Base-by-base conservation (phyloP, 2,329 filamentous ascomycete species). In the Cryoendolithus antarcticus region DNA sequence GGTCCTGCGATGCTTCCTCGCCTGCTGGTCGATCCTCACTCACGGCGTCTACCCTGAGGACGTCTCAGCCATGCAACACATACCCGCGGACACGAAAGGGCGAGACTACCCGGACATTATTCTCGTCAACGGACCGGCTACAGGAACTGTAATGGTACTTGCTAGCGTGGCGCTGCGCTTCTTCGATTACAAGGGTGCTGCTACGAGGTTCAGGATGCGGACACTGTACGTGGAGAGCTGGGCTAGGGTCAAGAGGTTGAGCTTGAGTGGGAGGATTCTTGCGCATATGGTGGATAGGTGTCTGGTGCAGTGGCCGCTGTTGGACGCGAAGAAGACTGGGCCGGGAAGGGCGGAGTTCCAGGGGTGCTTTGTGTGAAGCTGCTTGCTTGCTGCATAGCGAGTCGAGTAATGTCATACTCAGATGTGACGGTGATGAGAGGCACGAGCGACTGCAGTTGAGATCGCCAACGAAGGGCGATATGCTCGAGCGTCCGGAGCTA, bases 181-280 rank as follows among this genome's bases (percentile, higher is more conserved):
- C 51, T 64, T 71, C 43, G 53, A 68, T 42, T 35, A 61, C 4
- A 44, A 48, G 35, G 59, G 62, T 7, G 59, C 52, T 28, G 46
- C 60, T 30, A 54, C 53, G 6, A 57, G 65, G 12, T 62, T 68
- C 21, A 72, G 71, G 46, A 79, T 89, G 64, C 75, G 77, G 45
- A 79, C 82, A 6, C 67, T 96, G 9, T 98, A 91, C 58, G 74
- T 95, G 24, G 91, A 98, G 67, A 91, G 83, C 12, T 95, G 88
- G 80, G 89, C 91, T 2, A 73, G 91, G 10, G 83, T 93, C 10
- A 79, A 72, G 48, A 80, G 75, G 9, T 62, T 96, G 47, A 96
- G 89, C 63, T 60, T 95, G 43, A 93, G 85, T 30, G 91, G 89
- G 1, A 80, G 75, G 56, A 63, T 96, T 30, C 66, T 98, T 41